Percentiles rank a stretch among this genome's conserved stretches.
phyloP scores from a whole-genome alignment of 2,329 filamentous ascomycete species.

The Diaporthe sp. region DNA sequence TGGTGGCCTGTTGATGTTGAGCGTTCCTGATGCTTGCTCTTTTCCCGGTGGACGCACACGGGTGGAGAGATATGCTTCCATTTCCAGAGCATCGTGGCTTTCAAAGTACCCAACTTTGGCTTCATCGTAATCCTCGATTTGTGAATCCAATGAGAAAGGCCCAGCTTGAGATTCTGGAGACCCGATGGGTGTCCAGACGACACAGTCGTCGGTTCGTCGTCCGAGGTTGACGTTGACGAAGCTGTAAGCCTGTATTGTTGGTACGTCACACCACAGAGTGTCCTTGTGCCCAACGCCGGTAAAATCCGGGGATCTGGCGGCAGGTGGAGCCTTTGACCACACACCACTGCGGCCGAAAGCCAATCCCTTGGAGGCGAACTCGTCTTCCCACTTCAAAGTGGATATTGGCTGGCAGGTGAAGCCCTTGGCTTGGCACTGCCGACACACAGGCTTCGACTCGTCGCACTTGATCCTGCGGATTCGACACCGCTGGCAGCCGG shows the following conservation, averaged over 20 bases:
- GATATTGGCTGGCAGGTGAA: conserved; percentile 29
- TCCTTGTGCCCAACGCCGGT: background rate
- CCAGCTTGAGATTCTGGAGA: background rate
- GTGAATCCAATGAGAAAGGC: background rate
- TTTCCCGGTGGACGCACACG: background rate
- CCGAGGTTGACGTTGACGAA: conserved; percentile 33
- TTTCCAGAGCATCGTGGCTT: background rate
- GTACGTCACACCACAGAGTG: conserved; percentile 33
- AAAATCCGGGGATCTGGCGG: conserved; percentile 38
- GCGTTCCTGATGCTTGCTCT: background rate
- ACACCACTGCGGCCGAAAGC: conserved; percentile 57
- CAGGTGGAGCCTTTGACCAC: conserved; percentile 48
- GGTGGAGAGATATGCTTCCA: background rate
- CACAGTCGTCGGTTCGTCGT: background rate
- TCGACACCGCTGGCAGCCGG: conserved; percentile 35
- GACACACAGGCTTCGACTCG: conserved; percentile 35
- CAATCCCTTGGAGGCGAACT: conserved; percentile 54
- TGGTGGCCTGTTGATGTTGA: background rate
- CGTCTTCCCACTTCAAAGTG: conserved; percentile 46
- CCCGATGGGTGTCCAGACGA: background rate
- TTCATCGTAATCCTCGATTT: background rate
- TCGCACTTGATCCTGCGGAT: conserved; percentile 35
- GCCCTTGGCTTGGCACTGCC: conserved; percentile 26
- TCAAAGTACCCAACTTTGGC: background rate
- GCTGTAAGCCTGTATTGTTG: conserved; percentile 37